Evolutionary conservation across 1,284 basidiomycete genomes (phyloP).

Genomic region (Schizophyllum amplum): DNA sequence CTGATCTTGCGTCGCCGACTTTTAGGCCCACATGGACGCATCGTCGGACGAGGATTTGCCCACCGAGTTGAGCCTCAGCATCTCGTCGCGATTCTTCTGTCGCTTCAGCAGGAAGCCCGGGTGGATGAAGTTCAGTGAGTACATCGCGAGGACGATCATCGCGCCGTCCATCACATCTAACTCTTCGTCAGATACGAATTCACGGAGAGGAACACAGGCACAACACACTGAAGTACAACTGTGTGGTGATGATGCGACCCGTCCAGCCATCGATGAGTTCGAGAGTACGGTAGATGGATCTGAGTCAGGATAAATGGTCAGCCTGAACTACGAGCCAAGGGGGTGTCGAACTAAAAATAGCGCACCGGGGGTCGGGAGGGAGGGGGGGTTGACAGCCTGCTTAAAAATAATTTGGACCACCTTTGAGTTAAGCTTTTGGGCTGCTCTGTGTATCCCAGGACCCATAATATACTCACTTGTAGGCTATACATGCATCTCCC

Average conservation of each 20-base stretch:
- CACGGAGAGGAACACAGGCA: neutral
- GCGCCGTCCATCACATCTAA: conserved; percentile 42
- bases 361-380: neutral
- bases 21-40: too few relatives aligned
- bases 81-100: neutral
- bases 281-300: conserved; percentile 38
- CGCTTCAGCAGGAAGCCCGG: conserved; percentile 31
- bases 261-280: conserved; percentile 39
- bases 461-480: too few relatives aligned
- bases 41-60: neutral
- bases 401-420: too few relatives aligned
- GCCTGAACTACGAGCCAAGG: too few relatives aligned
- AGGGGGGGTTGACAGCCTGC: too few relatives aligned
- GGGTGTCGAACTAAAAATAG: neutral
- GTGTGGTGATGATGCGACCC: conserved; percentile 33
- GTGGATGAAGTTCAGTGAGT: conserved; percentile 38
- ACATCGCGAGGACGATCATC: conserved; percentile 43
- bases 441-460: too few relatives aligned
- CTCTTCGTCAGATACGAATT: neutral
- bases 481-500: too few relatives aligned
- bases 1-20: too few relatives aligned
- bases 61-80: neutral
- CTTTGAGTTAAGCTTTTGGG: too few relatives aligned
- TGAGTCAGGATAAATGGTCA: too few relatives aligned
- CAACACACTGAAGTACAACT: conserved; percentile 39